phyloP scores from a whole-genome alignment of 2,329 filamentous ascomycete species.

The Colletotrichum viniferum region DNA sequence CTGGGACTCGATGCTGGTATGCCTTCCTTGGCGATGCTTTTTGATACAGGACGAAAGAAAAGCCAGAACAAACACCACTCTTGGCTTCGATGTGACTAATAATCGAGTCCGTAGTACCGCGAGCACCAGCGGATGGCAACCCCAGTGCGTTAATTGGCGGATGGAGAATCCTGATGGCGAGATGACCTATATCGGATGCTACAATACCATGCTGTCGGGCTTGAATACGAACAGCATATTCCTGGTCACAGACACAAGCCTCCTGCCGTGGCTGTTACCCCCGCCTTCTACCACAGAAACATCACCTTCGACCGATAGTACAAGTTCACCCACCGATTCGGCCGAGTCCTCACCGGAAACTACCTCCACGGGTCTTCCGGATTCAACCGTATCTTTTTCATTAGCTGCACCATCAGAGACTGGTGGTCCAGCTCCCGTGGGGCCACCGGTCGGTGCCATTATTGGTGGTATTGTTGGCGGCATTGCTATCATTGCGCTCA shows the following conservation, averaged over 20 bases:
- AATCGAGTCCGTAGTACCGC: not conserved
- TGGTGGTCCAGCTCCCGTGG: not conserved
- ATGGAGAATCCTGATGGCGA: not conserved
- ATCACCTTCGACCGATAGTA: not conserved
- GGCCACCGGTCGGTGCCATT: conserved; percentile 31
- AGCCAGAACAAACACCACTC: too few relatives aligned
- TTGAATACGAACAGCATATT: not conserved
- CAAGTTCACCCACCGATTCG: not conserved
- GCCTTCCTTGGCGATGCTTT: not conserved
- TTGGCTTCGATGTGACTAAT: not conserved
- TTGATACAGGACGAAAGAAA: not conserved
- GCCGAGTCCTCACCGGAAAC: not conserved
- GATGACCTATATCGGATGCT: not conserved
- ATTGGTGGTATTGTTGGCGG: conserved; percentile 41
- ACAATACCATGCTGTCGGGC: not conserved
- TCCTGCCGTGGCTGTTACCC: not conserved
- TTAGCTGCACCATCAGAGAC: not conserved
- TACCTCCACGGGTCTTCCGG: not conserved
- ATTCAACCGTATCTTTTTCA: not conserved
- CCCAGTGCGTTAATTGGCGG: not conserved
- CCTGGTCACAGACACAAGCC: not conserved
- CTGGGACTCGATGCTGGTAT: not conserved
- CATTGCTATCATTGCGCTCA: conserved; percentile 33
- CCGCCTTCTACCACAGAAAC: not conserved
- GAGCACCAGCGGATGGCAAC: not conserved